Evolutionary conservation across 208 protist genomes (phyloP).

Genomic region (Acanthamoeba pearcei): DNA sequence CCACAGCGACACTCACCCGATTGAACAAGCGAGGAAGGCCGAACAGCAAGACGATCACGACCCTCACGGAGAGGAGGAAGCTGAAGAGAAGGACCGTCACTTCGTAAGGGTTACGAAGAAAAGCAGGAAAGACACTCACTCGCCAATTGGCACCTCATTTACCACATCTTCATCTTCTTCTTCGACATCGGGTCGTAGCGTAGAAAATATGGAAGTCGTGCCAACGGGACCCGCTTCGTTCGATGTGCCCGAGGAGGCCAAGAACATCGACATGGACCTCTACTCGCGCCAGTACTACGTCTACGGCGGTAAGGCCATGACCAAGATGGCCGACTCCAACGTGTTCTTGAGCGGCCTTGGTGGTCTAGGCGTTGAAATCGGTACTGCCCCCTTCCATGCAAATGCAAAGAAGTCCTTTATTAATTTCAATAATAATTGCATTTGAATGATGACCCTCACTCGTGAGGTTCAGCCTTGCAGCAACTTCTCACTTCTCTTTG

Average conservation of each 20-base stretch:
- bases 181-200: background rate
- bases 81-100: background rate
- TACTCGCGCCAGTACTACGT: constrained; percentile 61
- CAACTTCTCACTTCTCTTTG: background rate
- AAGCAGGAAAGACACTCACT: background rate
- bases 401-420: background rate
- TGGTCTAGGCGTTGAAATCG: constrained; percentile 94
- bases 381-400: background rate
- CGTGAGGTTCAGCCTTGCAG: too few species aligned
- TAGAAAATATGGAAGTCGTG: background rate
- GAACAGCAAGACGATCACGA: background rate
- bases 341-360: constrained; percentile 88
- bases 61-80: background rate
- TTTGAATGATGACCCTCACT: background rate
- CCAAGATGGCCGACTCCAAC: constrained; percentile 70
- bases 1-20: background rate
- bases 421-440: background rate
- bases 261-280: constrained; percentile 71
- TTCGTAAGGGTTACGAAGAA: background rate
- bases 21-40: background rate
- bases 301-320: constrained; percentile 61
- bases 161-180: background rate
- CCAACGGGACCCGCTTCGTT: constrained; percentile 19
- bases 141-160: background rate
- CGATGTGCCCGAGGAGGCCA: constrained; percentile 60